These are phyloP conservation scores for Naegleria gruberi DNA, from an alignment of 208 protist species.

Conservation along the genomic window DNA sequence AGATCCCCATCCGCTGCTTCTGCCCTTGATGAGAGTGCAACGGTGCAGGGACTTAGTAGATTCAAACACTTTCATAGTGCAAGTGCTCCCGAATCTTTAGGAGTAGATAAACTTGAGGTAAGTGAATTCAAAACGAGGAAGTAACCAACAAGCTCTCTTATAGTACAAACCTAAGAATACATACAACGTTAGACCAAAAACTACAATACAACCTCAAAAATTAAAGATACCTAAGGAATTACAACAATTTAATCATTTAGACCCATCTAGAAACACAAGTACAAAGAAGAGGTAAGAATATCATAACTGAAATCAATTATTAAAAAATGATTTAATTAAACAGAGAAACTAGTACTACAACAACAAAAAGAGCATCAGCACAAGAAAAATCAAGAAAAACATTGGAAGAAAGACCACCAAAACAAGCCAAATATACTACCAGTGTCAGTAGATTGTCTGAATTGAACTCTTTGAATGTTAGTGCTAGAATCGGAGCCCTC, in stretches of 20 bases:
- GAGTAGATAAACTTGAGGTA: not conserved
- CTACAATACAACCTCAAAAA: not conserved
- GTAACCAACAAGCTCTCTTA: too few relatives aligned
- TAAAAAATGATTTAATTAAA: not conserved
- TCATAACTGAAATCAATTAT: not conserved
- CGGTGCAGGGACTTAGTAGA: not conserved
- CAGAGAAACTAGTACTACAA: not conserved
- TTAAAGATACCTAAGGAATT: not conserved
- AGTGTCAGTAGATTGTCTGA: not conserved
- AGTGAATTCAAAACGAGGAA: not conserved
- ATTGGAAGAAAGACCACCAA: not conserved
- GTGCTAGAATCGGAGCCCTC: not conserved
- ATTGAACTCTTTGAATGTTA: not conserved
- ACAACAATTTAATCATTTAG: not conserved
- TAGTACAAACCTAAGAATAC: not conserved
- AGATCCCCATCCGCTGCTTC: not conserved
- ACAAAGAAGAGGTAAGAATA: not conserved
- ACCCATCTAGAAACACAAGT: not conserved
- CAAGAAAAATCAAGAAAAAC: not conserved
- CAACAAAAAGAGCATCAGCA: not conserved
- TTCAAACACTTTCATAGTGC: not conserved
- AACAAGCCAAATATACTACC: not conserved
- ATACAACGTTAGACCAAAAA: not conserved
- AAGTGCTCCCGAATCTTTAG: not conserved
- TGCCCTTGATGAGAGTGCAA: not conserved